These are phyloP conservation scores for Aspergillus pseudoviridinutans DNA, from an alignment of 2,329 filamentous ascomycete species.

Conservation along the genomic window DNA sequence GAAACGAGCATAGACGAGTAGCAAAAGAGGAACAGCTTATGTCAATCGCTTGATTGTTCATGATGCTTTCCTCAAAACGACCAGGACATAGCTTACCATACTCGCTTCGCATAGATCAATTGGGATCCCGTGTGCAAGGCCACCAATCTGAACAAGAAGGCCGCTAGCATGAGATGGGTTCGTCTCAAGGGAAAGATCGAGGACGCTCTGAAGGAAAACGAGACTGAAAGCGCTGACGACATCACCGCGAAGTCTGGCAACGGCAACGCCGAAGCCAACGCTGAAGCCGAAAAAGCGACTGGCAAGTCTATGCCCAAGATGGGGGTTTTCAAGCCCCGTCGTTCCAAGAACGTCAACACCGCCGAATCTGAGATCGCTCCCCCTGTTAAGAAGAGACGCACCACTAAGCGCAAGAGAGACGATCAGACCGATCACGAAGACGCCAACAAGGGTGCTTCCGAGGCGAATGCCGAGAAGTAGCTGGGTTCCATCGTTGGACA, in stretches of 20 bases:
- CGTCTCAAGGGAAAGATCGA: constrained; percentile 9
- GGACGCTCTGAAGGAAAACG: constrained; percentile 1
- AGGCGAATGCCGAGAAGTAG: not conserved
- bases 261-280: not conserved
- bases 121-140: constrained; percentile 25
- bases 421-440: not conserved
- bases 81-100: not conserved
- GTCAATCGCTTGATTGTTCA: not conserved
- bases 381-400: not conserved
- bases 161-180: constrained; percentile 13
- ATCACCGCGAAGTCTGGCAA: constrained; percentile 1
- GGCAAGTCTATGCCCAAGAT: not conserved
- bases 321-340: not conserved
- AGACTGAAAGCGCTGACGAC: constrained; percentile 6
- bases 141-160: constrained; percentile 8
- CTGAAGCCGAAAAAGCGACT: not conserved
- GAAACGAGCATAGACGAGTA: not conserved
- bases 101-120: constrained; percentile 30
- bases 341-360: not conserved
- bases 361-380: not conserved
- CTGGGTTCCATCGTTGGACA: not conserved
- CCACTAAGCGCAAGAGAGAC: not conserved
- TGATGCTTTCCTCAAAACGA: not conserved
- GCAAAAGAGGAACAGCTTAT: not conserved
- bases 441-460: not conserved